phyloP scores from a whole-genome alignment of 1,139 yeast species.

The Maudiozyma humilis region DNA sequence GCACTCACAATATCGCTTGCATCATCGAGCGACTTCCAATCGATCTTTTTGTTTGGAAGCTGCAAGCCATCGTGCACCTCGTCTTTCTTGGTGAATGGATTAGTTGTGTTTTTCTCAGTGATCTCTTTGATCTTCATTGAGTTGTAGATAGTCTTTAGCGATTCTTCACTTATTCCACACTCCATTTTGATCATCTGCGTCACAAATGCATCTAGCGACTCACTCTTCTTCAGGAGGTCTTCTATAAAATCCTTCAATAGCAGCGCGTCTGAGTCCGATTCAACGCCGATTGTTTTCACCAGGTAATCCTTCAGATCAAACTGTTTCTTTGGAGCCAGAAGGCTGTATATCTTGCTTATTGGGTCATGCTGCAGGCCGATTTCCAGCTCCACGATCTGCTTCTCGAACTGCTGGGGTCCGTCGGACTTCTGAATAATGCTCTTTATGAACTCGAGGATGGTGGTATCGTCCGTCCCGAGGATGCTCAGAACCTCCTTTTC shows the following conservation, averaged over 20 bases:
- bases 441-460: slow-evolving; percentile 21
- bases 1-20: slow-evolving; percentile 11
- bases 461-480: slow-evolving; percentile 22
- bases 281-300: slow-evolving; percentile 2
- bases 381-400: slow-evolving; percentile 13
- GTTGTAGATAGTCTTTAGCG: slow-evolving; percentile 33
- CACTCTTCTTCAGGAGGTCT: slow-evolving; percentile 39
- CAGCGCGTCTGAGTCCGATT: slow-evolving; percentile 2
- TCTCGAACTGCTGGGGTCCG: slow-evolving; percentile 11
- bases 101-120: slow-evolving; percentile 5
- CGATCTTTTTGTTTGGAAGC: slow-evolving; percentile 15
- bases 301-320: slow-evolving; percentile 37
- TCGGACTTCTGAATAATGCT: slow-evolving; percentile 14
- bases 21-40: slow-evolving; percentile 19
- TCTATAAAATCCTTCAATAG: slow-evolving; percentile 49
- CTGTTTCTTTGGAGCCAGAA: slow-evolving; percentile 6
- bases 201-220: slow-evolving; percentile 34
- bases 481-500: slow-evolving; percentile 11
- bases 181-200: slow-evolving; percentile 48
- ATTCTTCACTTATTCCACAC: slow-evolving; percentile 47
- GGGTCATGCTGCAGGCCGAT: slow-evolving; percentile 11
- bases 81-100: slow-evolving; percentile 2
- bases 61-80: slow-evolving; percentile 12
- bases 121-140: background rate
- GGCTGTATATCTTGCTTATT: slow-evolving; percentile 8